Evolutionary conservation across 2,329 filamentous ascomycete species (phyloP).

Genomic region (Didymella exigua): DNA sequence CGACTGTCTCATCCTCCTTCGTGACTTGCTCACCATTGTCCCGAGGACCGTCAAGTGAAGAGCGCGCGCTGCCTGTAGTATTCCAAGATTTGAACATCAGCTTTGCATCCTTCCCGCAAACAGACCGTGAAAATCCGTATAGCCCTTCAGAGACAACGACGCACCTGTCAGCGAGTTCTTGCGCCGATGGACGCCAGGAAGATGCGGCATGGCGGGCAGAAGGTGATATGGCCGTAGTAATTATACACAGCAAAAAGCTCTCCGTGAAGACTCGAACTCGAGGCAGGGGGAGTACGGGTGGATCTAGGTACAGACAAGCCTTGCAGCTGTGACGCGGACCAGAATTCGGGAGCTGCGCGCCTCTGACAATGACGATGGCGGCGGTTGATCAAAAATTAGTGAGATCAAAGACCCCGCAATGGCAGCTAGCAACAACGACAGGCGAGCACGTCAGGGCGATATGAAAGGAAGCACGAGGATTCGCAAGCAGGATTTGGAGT

Average conservation of each 20-base stretch:
- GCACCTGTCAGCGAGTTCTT: slow-evolving; percentile 38
- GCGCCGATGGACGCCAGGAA: slow-evolving; percentile 33
- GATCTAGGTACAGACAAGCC: slow-evolving; percentile 20
- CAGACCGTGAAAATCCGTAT: slow-evolving; percentile 12
- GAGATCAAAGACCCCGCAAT: slow-evolving; percentile 21
- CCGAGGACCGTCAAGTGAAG: slow-evolving; percentile 48
- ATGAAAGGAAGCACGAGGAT: background rate
- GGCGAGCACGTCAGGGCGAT: slow-evolving; percentile 6
- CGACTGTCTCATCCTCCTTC: slow-evolving; percentile 73
- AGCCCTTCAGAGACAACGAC: slow-evolving; percentile 23
- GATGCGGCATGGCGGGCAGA: slow-evolving; percentile 47
- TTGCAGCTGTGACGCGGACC: slow-evolving; percentile 21
- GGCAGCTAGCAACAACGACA: slow-evolving; percentile 5
- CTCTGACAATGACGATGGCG: slow-evolving; percentile 33
- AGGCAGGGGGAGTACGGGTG: slow-evolving; percentile 16
- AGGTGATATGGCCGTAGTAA: background rate
- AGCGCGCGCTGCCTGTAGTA: slow-evolving; percentile 49
- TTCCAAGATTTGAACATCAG: slow-evolving; percentile 23
- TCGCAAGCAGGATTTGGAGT: slow-evolving; percentile 7
- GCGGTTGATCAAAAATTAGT: slow-evolving; percentile 25
- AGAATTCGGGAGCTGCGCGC: slow-evolving; percentile 24
- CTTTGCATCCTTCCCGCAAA: background rate
- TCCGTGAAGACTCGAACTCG: background rate
- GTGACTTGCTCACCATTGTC: slow-evolving; percentile 38
- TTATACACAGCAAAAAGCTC: background rate